phyloP scores from a whole-genome alignment of 2,329 filamentous ascomycete genomes.

The Colletotrichum theobromicola region DNA sequence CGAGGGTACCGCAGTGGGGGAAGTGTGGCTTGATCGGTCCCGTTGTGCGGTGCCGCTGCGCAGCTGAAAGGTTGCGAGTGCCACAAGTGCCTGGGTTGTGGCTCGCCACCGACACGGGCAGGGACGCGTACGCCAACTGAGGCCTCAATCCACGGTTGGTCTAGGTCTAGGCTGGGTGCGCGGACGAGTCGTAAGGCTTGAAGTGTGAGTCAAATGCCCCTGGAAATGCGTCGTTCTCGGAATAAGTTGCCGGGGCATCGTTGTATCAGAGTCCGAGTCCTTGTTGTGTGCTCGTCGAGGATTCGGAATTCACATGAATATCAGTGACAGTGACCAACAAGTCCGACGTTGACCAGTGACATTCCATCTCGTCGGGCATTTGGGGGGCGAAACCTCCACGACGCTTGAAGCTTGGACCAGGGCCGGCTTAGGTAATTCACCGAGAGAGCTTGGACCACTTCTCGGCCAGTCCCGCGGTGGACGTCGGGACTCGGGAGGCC shows the following conservation, averaged over 20 bases:
- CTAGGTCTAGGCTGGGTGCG: not conserved
- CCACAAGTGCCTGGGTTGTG: not conserved
- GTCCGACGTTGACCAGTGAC: not conserved
- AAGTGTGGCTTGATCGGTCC: conserved; percentile 4
- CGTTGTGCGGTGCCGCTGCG: not conserved
- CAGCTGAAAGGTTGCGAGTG: not conserved
- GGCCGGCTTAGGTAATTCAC: not conserved
- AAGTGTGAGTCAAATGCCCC: conserved; percentile 7
- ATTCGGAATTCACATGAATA: not conserved
- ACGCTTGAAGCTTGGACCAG: not conserved
- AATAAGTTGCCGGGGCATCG: not conserved
- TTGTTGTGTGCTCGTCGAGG: not conserved
- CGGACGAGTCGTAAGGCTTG: conserved; percentile 4
- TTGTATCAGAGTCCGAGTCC: not conserved
- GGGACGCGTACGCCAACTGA: conserved; percentile 13
- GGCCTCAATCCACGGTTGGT: not conserved
- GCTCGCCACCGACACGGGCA: conserved; percentile 1
- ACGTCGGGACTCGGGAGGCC: not conserved
- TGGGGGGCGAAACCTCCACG: not conserved
- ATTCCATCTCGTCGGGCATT: not conserved
- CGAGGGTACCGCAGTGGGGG: not conserved
- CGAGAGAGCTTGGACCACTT: not conserved
- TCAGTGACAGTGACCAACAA: not conserved
- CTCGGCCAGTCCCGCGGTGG: not conserved
- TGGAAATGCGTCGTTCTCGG: not conserved